Conservation (phyloP, 495 filamentous ascomycete genomes). For the Xylaria sp. region DNA sequence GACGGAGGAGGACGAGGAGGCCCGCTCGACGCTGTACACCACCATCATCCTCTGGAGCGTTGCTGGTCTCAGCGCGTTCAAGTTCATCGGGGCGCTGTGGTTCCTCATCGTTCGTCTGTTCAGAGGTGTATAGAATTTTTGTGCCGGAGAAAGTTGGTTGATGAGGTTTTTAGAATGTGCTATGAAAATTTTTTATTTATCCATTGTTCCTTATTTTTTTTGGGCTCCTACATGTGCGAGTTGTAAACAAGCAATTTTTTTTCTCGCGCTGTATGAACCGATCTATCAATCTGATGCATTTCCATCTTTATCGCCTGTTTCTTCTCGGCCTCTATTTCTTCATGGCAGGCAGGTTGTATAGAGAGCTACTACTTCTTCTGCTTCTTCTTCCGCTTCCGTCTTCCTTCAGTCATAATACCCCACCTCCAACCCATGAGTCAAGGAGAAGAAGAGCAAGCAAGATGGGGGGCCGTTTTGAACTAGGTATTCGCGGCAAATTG, state of each 20-base stretch:
- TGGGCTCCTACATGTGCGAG: background rate
- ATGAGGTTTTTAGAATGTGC: slow-evolving; percentile 9
- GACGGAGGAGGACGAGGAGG: slow-evolving; percentile 53
- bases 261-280: background rate
- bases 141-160: background rate
- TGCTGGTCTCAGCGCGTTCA: slow-evolving; percentile 83
- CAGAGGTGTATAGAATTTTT: slow-evolving; percentile 61
- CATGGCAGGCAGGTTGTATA: background rate
- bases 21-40: slow-evolving; percentile 79
- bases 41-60: slow-evolving; percentile 91
- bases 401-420: slow-evolving; percentile 1
- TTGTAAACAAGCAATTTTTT: background rate
- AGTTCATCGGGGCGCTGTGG: slow-evolving; percentile 92
- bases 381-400: background rate
- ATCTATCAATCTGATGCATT: background rate
- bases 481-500: no score
- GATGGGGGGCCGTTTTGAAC: background rate
- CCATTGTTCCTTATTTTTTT: background rate
- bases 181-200: slow-evolving; percentile 5
- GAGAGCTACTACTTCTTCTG: background rate
- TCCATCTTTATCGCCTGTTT: background rate
- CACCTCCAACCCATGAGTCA: background rate
- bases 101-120: slow-evolving; percentile 94
- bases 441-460: background rate
- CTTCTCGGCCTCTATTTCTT: background rate